These are phyloP conservation scores for Rhizoctonia solani DNA, from an alignment of 1,284 basidiomycete species.

Conservation along the genomic window DNA sequence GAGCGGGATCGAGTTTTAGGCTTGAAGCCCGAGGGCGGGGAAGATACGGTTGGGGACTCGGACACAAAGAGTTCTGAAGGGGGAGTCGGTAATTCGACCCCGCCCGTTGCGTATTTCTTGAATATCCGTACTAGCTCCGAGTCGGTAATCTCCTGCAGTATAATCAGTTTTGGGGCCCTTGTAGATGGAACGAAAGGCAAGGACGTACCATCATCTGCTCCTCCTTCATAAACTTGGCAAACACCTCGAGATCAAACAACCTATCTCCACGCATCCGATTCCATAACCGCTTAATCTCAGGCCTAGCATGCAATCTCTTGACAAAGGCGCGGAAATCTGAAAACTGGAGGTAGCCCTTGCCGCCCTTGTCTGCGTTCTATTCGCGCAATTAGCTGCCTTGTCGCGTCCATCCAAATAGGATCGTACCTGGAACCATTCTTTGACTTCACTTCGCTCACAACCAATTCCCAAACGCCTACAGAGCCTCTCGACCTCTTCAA, in stretches of 20 bases:
- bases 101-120: constrained; percentile 53
- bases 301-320: constrained; percentile 78
- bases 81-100: too few species aligned
- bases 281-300: constrained; percentile 76
- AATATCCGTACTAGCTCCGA: constrained; percentile 63
- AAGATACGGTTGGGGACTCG: constrained; percentile 16
- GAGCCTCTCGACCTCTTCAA: constrained; percentile 75
- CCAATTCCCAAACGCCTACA: constrained; percentile 78
- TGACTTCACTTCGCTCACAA: constrained; percentile 63
- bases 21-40: constrained; percentile 19
- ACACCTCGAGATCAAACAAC: constrained; percentile 58
- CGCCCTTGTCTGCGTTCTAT: constrained; percentile 70
- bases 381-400: not conserved
- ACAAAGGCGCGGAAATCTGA: constrained; percentile 85
- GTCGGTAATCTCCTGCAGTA: too few species aligned
- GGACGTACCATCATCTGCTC: constrained; percentile 71
- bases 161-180: too few species aligned
- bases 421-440: constrained; percentile 65
- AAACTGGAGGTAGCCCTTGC: constrained; percentile 78
- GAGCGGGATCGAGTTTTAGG: not conserved
- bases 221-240: constrained; percentile 68
- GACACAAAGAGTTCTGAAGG: too few species aligned
- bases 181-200: too few species aligned
- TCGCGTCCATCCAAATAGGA: not conserved
- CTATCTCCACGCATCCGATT: constrained; percentile 53